phyloP scores from a whole-genome alignment of 169 alveolate species.

The Plasmodium knowlesi region DNA sequence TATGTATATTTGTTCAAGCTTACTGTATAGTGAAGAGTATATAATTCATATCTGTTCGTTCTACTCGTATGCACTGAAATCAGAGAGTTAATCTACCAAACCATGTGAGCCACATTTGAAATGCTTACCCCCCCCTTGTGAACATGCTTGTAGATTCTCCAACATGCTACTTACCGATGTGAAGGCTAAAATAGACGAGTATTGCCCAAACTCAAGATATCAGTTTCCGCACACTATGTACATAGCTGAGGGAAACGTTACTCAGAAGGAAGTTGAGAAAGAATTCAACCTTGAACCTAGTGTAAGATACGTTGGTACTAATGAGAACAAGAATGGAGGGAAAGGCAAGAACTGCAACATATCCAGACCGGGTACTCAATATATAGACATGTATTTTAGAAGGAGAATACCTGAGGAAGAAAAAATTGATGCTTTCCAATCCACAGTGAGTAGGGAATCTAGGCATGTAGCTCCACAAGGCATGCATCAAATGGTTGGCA shows the following conservation, averaged over 20 bases:
- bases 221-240: not conserved
- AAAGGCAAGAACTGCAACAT: not conserved
- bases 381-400: not conserved
- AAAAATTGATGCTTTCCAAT: not conserved
- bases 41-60: not conserved
- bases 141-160: constrained; percentile 7
- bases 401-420: not conserved
- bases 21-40: not conserved
- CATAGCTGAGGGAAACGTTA: not conserved
- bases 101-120: not conserved
- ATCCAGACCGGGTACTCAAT: not conserved
- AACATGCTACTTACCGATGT: constrained; percentile 1
- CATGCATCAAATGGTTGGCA: not conserved
- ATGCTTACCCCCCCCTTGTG: not conserved
- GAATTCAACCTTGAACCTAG: not conserved
- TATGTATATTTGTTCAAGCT: not conserved
- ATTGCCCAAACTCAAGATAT: not conserved
- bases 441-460: not conserved
- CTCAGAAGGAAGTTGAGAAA: not conserved
- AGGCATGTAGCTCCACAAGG: not conserved
- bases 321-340: not conserved
- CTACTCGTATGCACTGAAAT: not conserved
- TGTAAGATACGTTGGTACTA: not conserved
- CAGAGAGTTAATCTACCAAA: not conserved
- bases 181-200: not conserved